A percentile compares a stretch with the other conserved stretches of the same genome.
These are phyloP conservation scores for Lodderomyces parapsilosis DNA, from an alignment of 1,139 yeast genomes.

Conservation along the genomic window DNA sequence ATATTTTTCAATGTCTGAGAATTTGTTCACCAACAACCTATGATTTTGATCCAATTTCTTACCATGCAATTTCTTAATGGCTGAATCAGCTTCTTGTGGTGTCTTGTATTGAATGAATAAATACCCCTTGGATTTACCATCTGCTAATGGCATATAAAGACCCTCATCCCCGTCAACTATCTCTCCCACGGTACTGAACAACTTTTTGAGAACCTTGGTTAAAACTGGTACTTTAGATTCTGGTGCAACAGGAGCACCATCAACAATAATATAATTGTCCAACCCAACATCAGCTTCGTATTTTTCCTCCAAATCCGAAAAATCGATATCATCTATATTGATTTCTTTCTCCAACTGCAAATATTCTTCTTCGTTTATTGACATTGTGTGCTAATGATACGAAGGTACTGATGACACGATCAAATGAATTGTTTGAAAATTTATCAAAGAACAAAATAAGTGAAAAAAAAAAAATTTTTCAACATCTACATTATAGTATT, in stretches of 20 bases:
- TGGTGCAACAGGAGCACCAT: slow-evolving; percentile 96
- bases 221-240: slow-evolving; percentile 83
- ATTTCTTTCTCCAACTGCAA: slow-evolving; percentile 48
- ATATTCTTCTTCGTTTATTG: slow-evolving; percentile 17
- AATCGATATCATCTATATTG: slow-evolving; percentile 66
- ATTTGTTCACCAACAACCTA: slow-evolving; percentile 78
- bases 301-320: slow-evolving; percentile 81
- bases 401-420: too few species aligned
- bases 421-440: background rate
- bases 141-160: slow-evolving; percentile 78
- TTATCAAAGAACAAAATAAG: background rate
- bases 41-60: slow-evolving; percentile 94
- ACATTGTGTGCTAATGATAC: slow-evolving; percentile 7
- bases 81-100: slow-evolving; percentile 68
- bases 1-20: slow-evolving; percentile 81
- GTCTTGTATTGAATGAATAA: slow-evolving; percentile 81
- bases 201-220: slow-evolving; percentile 80
- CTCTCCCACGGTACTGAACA: slow-evolving; percentile 69
- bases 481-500: background rate
- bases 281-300: slow-evolving; percentile 66
- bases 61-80: slow-evolving; percentile 78
- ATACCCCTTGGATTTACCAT: slow-evolving; percentile 83
- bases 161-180: slow-evolving; percentile 67
- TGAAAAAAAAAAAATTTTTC: slow-evolving; percentile 1
- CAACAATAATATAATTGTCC: slow-evolving; percentile 82